phyloP scores from a whole-genome alignment of 768 basidiomycete genomes.

The Coprinopsis sp. region DNA sequence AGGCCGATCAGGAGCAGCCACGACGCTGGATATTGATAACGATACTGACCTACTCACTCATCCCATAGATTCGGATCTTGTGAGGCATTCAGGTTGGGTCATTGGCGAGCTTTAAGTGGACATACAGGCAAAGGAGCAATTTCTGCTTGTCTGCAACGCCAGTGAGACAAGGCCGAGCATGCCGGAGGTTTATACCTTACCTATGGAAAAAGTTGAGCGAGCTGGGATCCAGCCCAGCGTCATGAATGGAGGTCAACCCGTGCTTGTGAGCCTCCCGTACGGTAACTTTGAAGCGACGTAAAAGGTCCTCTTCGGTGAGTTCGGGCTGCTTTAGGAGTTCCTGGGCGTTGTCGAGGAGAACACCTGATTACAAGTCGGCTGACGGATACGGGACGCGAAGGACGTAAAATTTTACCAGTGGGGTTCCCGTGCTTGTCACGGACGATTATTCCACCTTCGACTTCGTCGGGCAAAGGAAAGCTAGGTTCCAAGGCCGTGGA shows the following conservation, averaged over 20 bases:
- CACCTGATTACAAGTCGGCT: slow-evolving; percentile 37
- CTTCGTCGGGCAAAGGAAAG: slow-evolving; percentile 55
- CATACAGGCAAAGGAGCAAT: slow-evolving; percentile 57
- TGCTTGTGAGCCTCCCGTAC: slow-evolving; percentile 61
- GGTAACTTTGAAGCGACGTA: slow-evolving; percentile 55
- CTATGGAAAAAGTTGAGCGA: slow-evolving; percentile 73
- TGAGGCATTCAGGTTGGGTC: neutral
- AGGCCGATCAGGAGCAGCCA: too few relatives aligned
- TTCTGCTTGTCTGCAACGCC: slow-evolving; percentile 51
- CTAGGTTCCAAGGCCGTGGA: slow-evolving; percentile 52
- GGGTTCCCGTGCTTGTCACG: slow-evolving; percentile 63
- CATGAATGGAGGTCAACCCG: slow-evolving; percentile 83
- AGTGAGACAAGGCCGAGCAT: neutral
- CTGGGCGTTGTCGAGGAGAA: slow-evolving; percentile 86
- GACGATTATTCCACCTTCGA: slow-evolving; percentile 80
- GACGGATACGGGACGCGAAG: slow-evolving; percentile 2
- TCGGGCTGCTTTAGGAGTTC: slow-evolving; percentile 60
- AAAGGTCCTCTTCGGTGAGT: slow-evolving; percentile 58
- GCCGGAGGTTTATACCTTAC: slow-evolving; percentile 29
- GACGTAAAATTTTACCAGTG: slow-evolving; percentile 46
- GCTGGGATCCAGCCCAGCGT: slow-evolving; percentile 67
- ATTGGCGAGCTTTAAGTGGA: slow-evolving; percentile 6
- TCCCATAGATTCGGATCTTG: slow-evolving; percentile 74
- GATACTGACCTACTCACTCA: too few relatives aligned
- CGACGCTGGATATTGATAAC: too few relatives aligned